Base-by-base conservation (phyloP, 352 stramenopile species). In the Globisporangium apiculatum region DNA sequence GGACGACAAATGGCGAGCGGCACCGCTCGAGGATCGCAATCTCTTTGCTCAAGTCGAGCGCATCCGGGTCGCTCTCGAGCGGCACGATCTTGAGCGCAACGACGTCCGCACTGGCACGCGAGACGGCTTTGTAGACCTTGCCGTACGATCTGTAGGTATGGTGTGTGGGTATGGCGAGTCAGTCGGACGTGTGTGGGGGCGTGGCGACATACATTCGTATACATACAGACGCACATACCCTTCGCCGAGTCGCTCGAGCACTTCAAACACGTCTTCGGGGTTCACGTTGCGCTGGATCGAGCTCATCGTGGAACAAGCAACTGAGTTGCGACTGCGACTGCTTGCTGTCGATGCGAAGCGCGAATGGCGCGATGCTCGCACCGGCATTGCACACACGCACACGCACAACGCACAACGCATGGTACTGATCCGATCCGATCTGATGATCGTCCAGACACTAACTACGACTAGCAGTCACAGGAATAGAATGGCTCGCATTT, bases 21-120 rank as follows among this genome's bases (percentile, higher is more conserved):
- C 85, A 96, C 15, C 72, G 71, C 61, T 94, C 77, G 36, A 97
- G 66, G 55, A 96, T 91, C 54, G 69, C 60, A 57, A 97, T 97
- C 69, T 97, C 88, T 31, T 86, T 84, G 37, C 81, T 88, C 43
- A 96, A 69, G 12, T 87, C 79, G 14, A 76, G 58, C 35, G 76
- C 72, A 14, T 70, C 74, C 53, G 68, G 65, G 62, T 93, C 82
- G 37, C 57, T 73, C 48, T 96, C 87, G 40, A 94, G 63, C 12
- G 89, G 72, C 41, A 97, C 86, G 53, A 97, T 73, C 70, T 97
- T 92, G 61, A 92, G 68, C 45, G 83, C 85, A 37, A 94, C 77
- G 14, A 91, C 64, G 45, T 86, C 66, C n/a, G 79, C 77, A 11
- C 40, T 86, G 41, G 54, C 35, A 48, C 76, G 83, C 59, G 80